phyloP scores from a whole-genome alignment of 495 filamentous ascomycete genomes.

The Cercophora sp. region DNA sequence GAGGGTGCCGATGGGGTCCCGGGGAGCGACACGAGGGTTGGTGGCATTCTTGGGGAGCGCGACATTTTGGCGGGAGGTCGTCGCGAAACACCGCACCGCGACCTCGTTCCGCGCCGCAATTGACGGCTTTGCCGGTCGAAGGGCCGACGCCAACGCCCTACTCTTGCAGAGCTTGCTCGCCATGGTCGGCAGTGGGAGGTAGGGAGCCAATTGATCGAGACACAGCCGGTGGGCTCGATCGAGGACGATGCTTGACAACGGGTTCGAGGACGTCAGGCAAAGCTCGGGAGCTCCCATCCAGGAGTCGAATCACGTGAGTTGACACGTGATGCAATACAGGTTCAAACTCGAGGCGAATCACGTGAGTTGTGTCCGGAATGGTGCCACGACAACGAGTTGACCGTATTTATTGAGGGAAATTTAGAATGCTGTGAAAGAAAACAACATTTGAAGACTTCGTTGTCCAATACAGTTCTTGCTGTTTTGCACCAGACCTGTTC shows the following conservation, averaged over 20 bases:
- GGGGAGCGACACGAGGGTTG: constrained; percentile 66
- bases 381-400: not conserved
- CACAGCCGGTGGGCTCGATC: constrained; percentile 24
- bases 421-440: no score
- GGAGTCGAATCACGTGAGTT: constrained; percentile 5
- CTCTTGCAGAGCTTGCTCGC: constrained; percentile 63
- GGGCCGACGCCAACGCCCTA: constrained; percentile 57
- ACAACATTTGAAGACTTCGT: not conserved
- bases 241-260: constrained; percentile 11
- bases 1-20: constrained; percentile 50
- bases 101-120: constrained; percentile 20
- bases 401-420: no score
- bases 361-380: not conserved
- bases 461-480: no score
- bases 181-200: constrained; percentile 49
- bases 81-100: constrained; percentile 52
- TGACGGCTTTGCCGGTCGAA: constrained; percentile 50
- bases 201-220: constrained; percentile 41
- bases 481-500: no score
- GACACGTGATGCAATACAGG: constrained; percentile 8
- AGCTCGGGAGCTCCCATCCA: constrained; percentile 21
- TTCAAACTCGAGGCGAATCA: not conserved
- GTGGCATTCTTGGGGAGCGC: constrained; percentile 55
- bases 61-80: constrained; percentile 39
- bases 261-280: constrained; percentile 12